Conservation (phyloP, 176 grass and related monocot species). For the Oryza rufipogon region DNA sequence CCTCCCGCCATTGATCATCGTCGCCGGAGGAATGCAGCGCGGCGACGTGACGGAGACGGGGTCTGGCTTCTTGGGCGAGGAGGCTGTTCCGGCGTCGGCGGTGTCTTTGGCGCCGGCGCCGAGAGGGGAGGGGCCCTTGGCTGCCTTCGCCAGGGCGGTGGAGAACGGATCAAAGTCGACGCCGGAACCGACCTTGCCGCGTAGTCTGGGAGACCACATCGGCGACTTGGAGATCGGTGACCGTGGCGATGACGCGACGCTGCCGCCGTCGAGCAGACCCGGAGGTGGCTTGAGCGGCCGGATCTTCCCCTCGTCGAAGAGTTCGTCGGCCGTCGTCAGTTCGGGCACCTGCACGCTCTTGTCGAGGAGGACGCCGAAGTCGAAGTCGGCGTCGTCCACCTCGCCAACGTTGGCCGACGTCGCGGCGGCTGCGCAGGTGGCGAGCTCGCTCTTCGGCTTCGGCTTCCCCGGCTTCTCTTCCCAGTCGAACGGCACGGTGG, state of each 20-base stretch:
- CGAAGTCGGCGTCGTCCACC: conserved; percentile 57
- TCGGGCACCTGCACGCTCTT: conserved; percentile 33
- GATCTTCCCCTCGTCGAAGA: conserved; percentile 77
- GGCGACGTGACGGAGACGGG: background rate
- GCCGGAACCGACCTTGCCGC: conserved; percentile 41
- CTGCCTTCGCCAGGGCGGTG: conserved; percentile 63
- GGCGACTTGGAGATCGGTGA: conserved; percentile 46
- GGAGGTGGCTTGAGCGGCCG: conserved; percentile 75
- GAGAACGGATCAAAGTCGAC: conserved; percentile 77
- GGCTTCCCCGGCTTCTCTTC: conserved; percentile 82
- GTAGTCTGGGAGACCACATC: conserved; percentile 54
- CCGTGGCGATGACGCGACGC: conserved; percentile 62
- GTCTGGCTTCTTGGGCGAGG: conserved; percentile 3
- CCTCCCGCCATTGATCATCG: conserved; percentile 35
- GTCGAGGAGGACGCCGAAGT: conserved; percentile 67
- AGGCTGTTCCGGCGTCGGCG: background rate
- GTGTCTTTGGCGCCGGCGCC: conserved; percentile 31
- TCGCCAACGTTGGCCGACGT: background rate
- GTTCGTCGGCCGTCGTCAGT: conserved; percentile 69
- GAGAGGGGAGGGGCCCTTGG: conserved; percentile 60
- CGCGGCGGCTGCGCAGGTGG: background rate
- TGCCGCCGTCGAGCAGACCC: conserved; percentile 52
- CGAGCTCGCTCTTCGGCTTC: conserved; percentile 64
- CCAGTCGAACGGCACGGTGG: conserved; percentile 77
- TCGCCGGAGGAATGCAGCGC: background rate